Evolutionary conservation across 2,329 filamentous ascomycete species (phyloP), one percentile per base, ranked within the genome.

Genomic region (Botryosphaeria agaves): DNA sequence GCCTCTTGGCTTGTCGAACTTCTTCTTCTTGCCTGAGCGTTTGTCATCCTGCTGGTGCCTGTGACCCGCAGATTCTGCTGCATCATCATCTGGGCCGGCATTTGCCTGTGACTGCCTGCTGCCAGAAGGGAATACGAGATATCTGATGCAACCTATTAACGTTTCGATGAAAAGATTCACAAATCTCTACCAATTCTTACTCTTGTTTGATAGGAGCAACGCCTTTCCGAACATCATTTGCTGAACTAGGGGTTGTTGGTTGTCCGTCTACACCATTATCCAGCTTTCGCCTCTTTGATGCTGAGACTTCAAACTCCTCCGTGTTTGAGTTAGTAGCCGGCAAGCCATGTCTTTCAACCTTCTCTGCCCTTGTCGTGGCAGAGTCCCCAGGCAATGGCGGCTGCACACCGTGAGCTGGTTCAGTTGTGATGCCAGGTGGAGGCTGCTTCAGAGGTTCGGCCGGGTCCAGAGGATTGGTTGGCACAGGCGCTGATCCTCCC

Each of bases 161-260:
- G 8, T 23, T 9, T 8, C 12, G 20, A 9, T 2, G 12, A 8
- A 23, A 2, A 12, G 12, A 12, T 3, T 23, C 20, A 8, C n/a
- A n/a, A n/a, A n/a, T n/a, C n/a, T n/a, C n/a, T n/a, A n/a, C n/a
- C 12, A 11, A 7, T 8, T 55, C 64, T 52, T 55, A 81, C 71
- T 84, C 78, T 46, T 68, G 62, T 53, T 83, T 84, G 51, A 85
- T 69, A 6, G 72, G 69, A 14, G 78, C 77, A 31, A 76, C 57
- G 16, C 76, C 76, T 43, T 62, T 72, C 34, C 46, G 42, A 18
- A 55, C 46, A 36, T 55, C 51, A 30, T n/a, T 23, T 6, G 28
- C n/a, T 26, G n/a, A 31, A 35, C 41, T 40, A 45, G 26, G 7
- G 39, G 38, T 16, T 34, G 32, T n/a, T 34, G 32, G n/a, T 29